Percentiles rank a stretch among this genome's conserved stretches.
These are phyloP conservation scores for Pseudohyphozyma bogoriensis DNA, from an alignment of 768 basidiomycete species.

Conservation along the genomic window DNA sequence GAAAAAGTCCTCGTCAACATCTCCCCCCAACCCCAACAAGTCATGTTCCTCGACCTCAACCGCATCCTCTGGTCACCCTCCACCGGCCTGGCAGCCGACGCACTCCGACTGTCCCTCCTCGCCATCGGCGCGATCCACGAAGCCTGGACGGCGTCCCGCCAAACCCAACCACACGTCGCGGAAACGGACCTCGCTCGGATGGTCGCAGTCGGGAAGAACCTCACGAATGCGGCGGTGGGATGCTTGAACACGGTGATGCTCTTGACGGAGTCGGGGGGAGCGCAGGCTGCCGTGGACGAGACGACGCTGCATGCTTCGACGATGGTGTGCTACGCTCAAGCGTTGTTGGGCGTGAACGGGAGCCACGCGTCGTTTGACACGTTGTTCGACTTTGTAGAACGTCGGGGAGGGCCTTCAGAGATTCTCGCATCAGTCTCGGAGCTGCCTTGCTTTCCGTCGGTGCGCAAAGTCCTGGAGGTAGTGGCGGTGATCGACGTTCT, in stretches of 20 bases:
- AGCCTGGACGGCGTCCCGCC: not conserved
- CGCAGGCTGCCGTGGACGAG: not conserved
- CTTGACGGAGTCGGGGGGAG: not conserved
- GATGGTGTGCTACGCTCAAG: not conserved
- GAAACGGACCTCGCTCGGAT: not conserved
- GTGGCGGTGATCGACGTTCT: not conserved
- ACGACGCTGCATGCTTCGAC: not conserved
- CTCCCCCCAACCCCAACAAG: not conserved
- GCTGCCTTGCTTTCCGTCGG: not conserved
- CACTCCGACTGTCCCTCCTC: not conserved
- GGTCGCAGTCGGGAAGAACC: not conserved
- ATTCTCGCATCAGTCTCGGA: not conserved
- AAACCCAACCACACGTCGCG: no score
- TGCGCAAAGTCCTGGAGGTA: not conserved
- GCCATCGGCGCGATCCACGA: not conserved
- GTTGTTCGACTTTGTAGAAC: not conserved
- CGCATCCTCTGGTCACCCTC: not conserved
- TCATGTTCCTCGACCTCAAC: not conserved
- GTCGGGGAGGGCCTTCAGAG: not conserved
- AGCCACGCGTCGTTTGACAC: not conserved
- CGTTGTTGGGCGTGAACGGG: not conserved
- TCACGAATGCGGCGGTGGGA: not conserved
- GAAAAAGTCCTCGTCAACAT: not conserved
- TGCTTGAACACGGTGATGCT: not conserved
- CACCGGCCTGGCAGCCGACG: not conserved